Percentiles rank a stretch among this genome's conserved stretches.
Evolutionary conservation across 371 early-diverging fungal species (phyloP).

Genomic region (Haplosporangium sp.): DNA sequence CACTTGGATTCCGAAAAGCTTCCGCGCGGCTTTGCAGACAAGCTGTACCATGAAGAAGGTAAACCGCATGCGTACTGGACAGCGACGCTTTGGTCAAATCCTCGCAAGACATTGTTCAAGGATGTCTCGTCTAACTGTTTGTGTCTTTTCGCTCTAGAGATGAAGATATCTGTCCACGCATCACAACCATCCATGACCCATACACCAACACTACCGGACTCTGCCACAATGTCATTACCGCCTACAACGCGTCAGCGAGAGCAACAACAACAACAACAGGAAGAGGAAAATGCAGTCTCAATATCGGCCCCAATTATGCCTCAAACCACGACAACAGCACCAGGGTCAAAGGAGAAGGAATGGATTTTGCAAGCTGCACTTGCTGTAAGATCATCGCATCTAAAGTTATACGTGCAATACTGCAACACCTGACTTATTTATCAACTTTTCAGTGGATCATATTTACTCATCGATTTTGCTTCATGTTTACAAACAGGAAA

Average conservation of each 20-base stretch:
- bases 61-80: neutral
- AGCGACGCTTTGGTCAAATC: neutral
- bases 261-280: neutral
- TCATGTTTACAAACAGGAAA: constrained; percentile 13
- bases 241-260: constrained; percentile 1
- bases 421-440: neutral
- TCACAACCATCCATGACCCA: constrained; percentile 13
- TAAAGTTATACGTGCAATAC: no score
- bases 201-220: constrained; percentile 32
- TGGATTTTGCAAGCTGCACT: constrained; percentile 48
- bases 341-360: constrained; percentile 52
- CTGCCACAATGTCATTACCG: constrained; percentile 14
- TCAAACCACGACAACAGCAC: constrained; percentile 13
- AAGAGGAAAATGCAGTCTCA: neutral
- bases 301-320: no score
- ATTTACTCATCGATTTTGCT: constrained; percentile 41
- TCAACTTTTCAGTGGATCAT: neutral
- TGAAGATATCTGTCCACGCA: constrained; percentile 38
- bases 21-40: constrained; percentile 69
- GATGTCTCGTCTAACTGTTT: neutral
- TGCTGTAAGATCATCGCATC: constrained; percentile 17
- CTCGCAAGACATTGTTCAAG: no score
- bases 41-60: constrained; percentile 66
- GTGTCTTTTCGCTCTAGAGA: constrained; percentile 12
- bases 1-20: constrained; percentile 67